Evolutionary conservation across 352 stramenopile genomes (phyloP), one percentile per base, ranked within the genome.

Genomic region (Globisporangium polare): DNA sequence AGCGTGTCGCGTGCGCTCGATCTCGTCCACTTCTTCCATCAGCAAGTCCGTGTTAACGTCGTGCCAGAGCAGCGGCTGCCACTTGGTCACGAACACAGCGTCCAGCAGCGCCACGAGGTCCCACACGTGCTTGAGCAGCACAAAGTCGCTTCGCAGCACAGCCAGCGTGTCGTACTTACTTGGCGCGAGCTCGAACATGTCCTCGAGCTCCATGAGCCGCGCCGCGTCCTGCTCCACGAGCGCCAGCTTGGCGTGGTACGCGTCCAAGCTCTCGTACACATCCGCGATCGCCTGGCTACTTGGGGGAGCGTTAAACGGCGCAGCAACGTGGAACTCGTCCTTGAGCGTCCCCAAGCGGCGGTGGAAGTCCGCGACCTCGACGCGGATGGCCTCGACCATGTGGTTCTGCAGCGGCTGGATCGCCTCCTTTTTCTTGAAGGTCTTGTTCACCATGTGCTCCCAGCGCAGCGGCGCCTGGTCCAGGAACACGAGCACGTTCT

Each of bases 381-480:
- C 63, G 15, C 82, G 71, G 56, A 97, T 95, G 5, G 66, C 79
- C 49, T 96, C 88, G 42, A 95, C 80, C 82, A 93, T 94, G 58
- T 85, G 78, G 52, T 89, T 95, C 65, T 97, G 92, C 26, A 97
- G 53, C 7, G 92, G 89, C 52, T 96, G 86, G 58, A 97, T 97
- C 31, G 75, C 45, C 46, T 97, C 91, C 56, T 98, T 98, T 54
- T 95, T 95, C 51, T 91, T 88, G 66, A 97, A 97, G 15, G 90
- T 95, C 59, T 96, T 96, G 76, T 97, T 97, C 4, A 98, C 91
- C 65, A 92, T 89, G 41, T 89, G 91, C 55, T 97, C 90, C 91
- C 92, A 98, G 3, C 89, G 80, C 58, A 97, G 71, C 20, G 90
- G 90, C 1, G 81, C 91, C 58, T 94, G 83, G 31, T 97, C 91